A percentile compares a stretch with the other conserved stretches of the same genome.
Evolutionary conservation across 805 yeast genomes (phyloP).

Genomic region (Starmerella cellae): DNA sequence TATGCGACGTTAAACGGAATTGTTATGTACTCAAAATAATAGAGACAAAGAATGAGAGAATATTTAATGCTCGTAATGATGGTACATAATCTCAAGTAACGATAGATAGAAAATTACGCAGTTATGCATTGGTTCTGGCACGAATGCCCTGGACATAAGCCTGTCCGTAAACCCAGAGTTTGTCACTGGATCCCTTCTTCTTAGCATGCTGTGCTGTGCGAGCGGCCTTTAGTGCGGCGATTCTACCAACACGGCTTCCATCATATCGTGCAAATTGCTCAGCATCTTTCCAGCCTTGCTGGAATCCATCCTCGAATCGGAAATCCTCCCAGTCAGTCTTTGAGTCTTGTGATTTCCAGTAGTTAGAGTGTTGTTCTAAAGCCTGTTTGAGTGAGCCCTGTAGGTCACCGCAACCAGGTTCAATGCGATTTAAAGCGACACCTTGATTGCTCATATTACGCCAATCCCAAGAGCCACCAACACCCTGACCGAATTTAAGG

Average conservation of each 20-base stretch:
- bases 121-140: conserved; percentile 17
- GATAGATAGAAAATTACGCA: no score
- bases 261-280: conserved; percentile 53
- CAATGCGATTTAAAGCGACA: conserved; percentile 6
- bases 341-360: conserved; percentile 53
- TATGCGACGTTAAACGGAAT: no score
- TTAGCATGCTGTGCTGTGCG: conserved; percentile 50
- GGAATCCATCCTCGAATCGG: conserved; percentile 68
- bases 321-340: conserved; percentile 62
- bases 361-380: conserved; percentile 38
- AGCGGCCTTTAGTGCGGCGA: conserved; percentile 51
- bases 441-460: conserved; percentile 41
- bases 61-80: no score
- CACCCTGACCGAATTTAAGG: conserved; percentile 69
- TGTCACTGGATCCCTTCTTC: conserved; percentile 41
- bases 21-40: no score
- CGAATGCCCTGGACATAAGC: conserved; percentile 58
- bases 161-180: conserved; percentile 81
- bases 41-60: no score
- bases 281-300: conserved; percentile 62
- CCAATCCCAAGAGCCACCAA: conserved; percentile 96
- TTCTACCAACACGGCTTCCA: conserved; percentile 62
- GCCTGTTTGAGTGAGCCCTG: conserved; percentile 29
- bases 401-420: conserved; percentile 8
- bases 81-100: no score